A percentile compares a stretch with the other conserved stretches of the same genome.
Conservation (phyloP, 352 stramenopile species). For the Pelagophyceae sp. region DNA sequence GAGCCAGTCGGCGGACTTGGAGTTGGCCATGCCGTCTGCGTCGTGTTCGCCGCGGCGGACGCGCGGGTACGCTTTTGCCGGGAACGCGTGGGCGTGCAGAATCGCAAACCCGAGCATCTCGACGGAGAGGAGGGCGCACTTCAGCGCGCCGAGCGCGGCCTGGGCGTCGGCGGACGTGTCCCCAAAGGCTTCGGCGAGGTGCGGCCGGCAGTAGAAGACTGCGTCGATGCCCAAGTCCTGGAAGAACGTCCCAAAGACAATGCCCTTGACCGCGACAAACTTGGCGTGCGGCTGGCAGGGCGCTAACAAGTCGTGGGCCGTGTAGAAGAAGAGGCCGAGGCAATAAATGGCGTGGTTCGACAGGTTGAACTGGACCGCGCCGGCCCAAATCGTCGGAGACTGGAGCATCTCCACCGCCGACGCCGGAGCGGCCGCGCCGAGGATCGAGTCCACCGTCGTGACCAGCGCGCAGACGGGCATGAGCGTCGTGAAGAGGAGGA, state of each 20-base stretch:
- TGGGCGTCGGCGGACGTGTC: too few species aligned
- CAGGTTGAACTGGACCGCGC: conserved; percentile 2
- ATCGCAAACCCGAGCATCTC: conserved; percentile 17
- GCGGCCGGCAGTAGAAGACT: neutral
- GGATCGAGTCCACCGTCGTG: neutral
- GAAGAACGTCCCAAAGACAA: conserved; percentile 20
- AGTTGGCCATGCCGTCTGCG: neutral
- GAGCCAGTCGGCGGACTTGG: neutral
- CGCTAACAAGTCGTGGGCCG: neutral
- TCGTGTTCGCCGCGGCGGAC: neutral
- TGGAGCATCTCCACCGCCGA: neutral
- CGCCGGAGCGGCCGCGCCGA: neutral
- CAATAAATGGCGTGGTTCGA: conserved; percentile 19
- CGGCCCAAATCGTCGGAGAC: neutral
- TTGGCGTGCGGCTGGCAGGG: neutral
- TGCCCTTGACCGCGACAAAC: conserved; percentile 18
- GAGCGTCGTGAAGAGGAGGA: conserved; percentile 9
- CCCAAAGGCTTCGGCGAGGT: neutral
- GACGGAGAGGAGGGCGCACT: conserved; percentile 4
- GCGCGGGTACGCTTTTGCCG: neutral
- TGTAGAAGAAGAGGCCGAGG: conserved; percentile 16
- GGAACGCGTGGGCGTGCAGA: conserved; percentile 13
- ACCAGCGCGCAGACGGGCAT: neutral
- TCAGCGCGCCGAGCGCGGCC: neutral
- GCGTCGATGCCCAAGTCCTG: conserved; percentile 15